Evolutionary conservation across 2,329 filamentous ascomycete species (phyloP).

Genomic region (Colletotrichum filicis): DNA sequence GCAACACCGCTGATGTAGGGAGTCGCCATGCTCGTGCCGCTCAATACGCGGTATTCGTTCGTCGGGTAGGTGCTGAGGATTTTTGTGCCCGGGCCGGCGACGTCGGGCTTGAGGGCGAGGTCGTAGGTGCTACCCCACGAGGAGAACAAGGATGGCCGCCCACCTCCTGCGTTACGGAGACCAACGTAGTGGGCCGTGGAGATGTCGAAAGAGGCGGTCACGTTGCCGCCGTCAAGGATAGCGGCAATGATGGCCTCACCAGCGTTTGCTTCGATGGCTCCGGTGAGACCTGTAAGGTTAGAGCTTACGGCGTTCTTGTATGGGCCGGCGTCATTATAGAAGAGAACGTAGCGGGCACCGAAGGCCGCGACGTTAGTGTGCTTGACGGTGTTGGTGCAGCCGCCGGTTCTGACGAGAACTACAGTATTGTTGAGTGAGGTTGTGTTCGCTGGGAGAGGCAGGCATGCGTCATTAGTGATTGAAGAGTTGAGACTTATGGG

Average conservation of each 20-base stretch:
- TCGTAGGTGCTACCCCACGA: conserved; percentile 56
- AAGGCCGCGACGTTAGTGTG: conserved; percentile 40
- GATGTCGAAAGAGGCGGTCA: conserved; percentile 43
- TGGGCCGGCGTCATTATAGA: conserved; percentile 43
- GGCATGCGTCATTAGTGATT: conserved; percentile 40
- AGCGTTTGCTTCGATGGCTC: conserved; percentile 34
- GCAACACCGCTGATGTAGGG: conserved; percentile 56
- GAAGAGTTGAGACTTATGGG: conserved; percentile 40
- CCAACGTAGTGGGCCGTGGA: conserved; percentile 37
- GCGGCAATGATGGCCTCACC: conserved; percentile 41
- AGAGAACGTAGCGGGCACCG: conserved; percentile 42
- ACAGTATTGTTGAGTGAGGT: conserved; percentile 38
- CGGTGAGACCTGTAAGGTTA: background rate
- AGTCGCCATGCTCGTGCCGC: conserved; percentile 61
- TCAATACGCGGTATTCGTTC: conserved; percentile 49
- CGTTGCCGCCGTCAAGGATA: conserved; percentile 39
- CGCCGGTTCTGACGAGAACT: conserved; percentile 45
- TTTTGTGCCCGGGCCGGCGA: conserved; percentile 54
- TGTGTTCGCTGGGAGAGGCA: conserved; percentile 38
- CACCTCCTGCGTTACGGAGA: conserved; percentile 41
- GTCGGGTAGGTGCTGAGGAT: conserved; percentile 54
- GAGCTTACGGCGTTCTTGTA: background rate
- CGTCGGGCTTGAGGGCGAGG: conserved; percentile 53
- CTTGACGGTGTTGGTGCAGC: conserved; percentile 43
- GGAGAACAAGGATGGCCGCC: conserved; percentile 49